phyloP scores from a whole-genome alignment of 2,329 filamentous ascomycete genomes.

The Botrytis aclada region DNA sequence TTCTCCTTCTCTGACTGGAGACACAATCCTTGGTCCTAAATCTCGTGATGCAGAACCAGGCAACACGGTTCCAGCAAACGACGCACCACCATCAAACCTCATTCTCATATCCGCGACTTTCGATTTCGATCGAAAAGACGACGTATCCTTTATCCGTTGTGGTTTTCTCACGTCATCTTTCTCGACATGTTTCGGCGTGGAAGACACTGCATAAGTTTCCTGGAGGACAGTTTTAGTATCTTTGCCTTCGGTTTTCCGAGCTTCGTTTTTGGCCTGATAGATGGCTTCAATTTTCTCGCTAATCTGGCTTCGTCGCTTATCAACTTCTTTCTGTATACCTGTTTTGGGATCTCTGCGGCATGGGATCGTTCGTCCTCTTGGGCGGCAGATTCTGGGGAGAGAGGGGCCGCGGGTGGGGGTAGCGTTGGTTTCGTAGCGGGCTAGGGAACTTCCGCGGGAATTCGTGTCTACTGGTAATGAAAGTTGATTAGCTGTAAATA shows the following conservation, averaged over 20 bases:
- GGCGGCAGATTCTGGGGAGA: not conserved
- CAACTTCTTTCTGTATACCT: constrained; percentile 1
- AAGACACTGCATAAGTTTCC: not conserved
- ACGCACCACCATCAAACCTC: constrained; percentile 27
- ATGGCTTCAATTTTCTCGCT: constrained; percentile 31
- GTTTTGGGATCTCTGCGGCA: not conserved
- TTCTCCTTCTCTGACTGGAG: not conserved
- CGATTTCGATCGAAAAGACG: constrained; percentile 13
- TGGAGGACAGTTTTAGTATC: not conserved
- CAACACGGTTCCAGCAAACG: constrained; percentile 1
- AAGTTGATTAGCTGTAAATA: not conserved
- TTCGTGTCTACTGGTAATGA: not conserved
- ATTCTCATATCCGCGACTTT: constrained; percentile 32
- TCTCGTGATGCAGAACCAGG: not conserved
- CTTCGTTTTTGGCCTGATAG: constrained; percentile 28
- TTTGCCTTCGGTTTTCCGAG: constrained; percentile 16
- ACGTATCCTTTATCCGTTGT: constrained; percentile 2
- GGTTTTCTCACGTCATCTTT: not conserved
- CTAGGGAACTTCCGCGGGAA: constrained; percentile 5
- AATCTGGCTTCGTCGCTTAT: constrained; percentile 16
- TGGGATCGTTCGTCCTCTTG: constrained; percentile 10
- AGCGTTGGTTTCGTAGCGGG: constrained; percentile 13
- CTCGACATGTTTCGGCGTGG: not conserved
- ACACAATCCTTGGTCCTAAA: not conserved
- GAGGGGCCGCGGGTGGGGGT: constrained; percentile 8